phyloP scores from a whole-genome alignment of 108 stramenopile genomes.

The Cyclotella kingstonii region DNA sequence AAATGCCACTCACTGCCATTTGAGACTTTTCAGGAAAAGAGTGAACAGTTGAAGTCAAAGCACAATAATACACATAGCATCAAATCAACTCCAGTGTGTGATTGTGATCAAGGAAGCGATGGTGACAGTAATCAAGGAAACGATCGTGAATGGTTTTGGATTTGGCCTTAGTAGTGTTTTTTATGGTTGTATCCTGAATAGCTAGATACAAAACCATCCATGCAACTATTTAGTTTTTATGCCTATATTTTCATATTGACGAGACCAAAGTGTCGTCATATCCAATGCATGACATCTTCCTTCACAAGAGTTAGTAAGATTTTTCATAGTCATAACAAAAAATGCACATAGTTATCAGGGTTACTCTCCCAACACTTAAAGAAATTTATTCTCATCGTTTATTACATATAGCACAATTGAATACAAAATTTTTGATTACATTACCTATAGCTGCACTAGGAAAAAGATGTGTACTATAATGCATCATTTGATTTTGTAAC shows the following conservation, averaged over 20 bases:
- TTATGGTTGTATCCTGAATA: neutral
- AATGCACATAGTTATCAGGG: too few species aligned
- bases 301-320: neutral
- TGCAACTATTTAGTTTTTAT: neutral
- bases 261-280: neutral
- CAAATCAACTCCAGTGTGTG: neutral
- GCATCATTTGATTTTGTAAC: too few species aligned
- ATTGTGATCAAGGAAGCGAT: neutral
- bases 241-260: neutral
- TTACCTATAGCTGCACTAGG: too few species aligned
- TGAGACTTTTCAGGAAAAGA: too few species aligned
- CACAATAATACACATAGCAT: neutral
- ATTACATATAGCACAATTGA: too few species aligned
- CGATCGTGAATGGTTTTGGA: constrained; percentile 44
- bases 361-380: too few species aligned
- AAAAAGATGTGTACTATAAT: too few species aligned
- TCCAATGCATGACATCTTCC: neutral
- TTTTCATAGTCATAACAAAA: too few species aligned
- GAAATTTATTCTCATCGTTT: too few species aligned
- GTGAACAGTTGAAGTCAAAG: neutral
- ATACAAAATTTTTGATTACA: too few species aligned
- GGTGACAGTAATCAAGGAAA: constrained; percentile 8
- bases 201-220: neutral
- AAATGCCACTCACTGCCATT: too few species aligned
- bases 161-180: constrained; percentile 23